These are phyloP conservation scores for Fusarium protoensiforme DNA, from an alignment of 2,329 filamentous ascomycete species.

Conservation along the genomic window DNA sequence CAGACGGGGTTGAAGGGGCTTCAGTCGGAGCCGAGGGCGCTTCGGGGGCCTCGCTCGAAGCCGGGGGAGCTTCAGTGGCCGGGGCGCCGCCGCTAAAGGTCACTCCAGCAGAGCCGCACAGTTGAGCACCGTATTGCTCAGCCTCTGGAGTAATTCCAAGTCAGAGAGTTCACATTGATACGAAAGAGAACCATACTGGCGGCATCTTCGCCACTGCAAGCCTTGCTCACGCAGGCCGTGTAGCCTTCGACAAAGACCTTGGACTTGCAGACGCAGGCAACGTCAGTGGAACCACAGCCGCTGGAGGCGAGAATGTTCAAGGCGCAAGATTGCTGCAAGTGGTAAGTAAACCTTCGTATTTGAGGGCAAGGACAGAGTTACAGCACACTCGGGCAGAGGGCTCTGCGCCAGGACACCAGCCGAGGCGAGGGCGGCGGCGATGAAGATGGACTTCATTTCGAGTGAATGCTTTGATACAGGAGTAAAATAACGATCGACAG, in stretches of 20 bases:
- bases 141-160: background rate
- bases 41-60: background rate
- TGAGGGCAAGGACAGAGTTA: background rate
- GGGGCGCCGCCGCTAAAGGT: background rate
- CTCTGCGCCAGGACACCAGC: constrained; percentile 4
- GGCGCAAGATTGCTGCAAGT: constrained; percentile 11
- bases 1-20: background rate
- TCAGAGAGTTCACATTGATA: background rate
- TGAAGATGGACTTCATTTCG: constrained; percentile 17
- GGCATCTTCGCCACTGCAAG: constrained; percentile 3
- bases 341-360: background rate
- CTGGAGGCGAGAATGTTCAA: constrained; percentile 3
- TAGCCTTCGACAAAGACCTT: background rate
- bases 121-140: background rate
- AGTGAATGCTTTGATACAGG: background rate
- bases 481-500: background rate
- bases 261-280: constrained; percentile 17
- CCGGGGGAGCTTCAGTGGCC: background rate
- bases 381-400: constrained; percentile 8
- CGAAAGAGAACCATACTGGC: background rate
- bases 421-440: constrained; percentile 1
- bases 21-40: background rate
- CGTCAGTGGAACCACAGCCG: constrained; percentile 5
- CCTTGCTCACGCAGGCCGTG: background rate
- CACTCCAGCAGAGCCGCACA: constrained; percentile 11